These are phyloP conservation scores for Lyophyllum semitale DNA, from an alignment of 768 basidiomycete genomes.

Conservation along the genomic window DNA sequence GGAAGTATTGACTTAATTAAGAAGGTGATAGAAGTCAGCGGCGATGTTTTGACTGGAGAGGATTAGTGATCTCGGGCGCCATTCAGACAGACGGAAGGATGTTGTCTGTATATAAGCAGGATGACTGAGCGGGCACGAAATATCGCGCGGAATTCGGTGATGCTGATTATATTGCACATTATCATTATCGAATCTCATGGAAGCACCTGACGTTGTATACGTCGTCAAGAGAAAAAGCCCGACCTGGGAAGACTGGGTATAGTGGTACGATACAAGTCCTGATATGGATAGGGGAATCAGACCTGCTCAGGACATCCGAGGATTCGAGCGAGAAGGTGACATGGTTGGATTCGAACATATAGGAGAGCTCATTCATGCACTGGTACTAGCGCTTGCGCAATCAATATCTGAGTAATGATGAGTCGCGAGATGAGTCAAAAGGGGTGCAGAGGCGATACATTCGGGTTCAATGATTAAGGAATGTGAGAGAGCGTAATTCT, in stretches of 20 bases:
- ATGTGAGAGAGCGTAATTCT: neutral
- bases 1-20: conserved; percentile 5
- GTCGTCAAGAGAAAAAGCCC: conserved; percentile 6
- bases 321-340: neutral
- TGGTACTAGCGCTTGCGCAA: neutral
- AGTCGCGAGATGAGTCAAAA: neutral
- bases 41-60: neutral
- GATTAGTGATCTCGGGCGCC: neutral
- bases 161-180: neutral
- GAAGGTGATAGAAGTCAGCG: conserved; percentile 2
- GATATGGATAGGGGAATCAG: conserved; percentile 15
- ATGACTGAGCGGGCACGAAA: conserved; percentile 7
- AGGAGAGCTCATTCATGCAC: neutral
- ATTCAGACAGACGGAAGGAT: neutral
- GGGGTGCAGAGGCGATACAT: conserved; percentile 1
- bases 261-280: conserved; percentile 3
- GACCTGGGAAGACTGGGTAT: conserved; percentile 8
- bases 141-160: neutral
- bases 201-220: conserved; percentile 8
- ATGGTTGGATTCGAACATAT: neutral
- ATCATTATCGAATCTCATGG: neutral
- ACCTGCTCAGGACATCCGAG: conserved; percentile 1
- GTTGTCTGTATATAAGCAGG: conserved; percentile 1
- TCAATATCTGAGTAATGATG: conserved; percentile 8
- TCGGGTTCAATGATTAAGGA: neutral